phyloP scores from a whole-genome alignment of 2,329 filamentous ascomycete genomes.

The Dactylellina leptospora region DNA sequence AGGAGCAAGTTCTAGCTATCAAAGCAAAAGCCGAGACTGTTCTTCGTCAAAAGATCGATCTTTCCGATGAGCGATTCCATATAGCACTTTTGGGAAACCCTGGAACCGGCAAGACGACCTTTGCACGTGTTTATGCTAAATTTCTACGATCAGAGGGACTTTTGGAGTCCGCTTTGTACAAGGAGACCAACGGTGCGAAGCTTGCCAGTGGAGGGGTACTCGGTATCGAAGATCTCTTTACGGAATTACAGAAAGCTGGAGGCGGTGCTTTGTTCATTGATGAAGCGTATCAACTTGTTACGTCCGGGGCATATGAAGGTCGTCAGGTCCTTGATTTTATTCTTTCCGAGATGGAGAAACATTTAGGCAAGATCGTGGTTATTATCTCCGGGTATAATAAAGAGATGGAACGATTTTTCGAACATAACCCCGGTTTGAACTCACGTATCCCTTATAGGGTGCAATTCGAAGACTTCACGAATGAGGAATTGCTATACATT shows the following conservation, averaged over 20 bases:
- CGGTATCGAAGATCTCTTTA: conserved; percentile 67
- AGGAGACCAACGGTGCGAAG: conserved; percentile 74
- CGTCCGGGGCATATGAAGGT: conserved; percentile 68
- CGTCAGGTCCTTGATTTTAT: conserved; percentile 74
- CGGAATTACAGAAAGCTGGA: conserved; percentile 67
- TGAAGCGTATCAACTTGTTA: conserved; percentile 78
- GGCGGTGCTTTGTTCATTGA: conserved; percentile 81
- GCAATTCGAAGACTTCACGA: conserved; percentile 74
- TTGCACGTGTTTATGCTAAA: conserved; percentile 74
- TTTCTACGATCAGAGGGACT: conserved; percentile 71
- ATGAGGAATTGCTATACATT: conserved; percentile 72
- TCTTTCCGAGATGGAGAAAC: conserved; percentile 76
- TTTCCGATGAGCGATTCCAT: conserved; percentile 70
- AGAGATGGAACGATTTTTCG: conserved; percentile 79
- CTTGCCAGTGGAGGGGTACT: conserved; percentile 71
- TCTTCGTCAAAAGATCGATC: conserved; percentile 67
- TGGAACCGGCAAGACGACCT: conserved; percentile 78
- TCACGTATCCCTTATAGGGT: conserved; percentile 74
- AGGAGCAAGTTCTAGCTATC: conserved; percentile 69
- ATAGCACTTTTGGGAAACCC: conserved; percentile 75
- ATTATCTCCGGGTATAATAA: conserved; percentile 77
- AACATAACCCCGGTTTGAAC: conserved; percentile 75
- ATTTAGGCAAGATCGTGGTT: conserved; percentile 74
- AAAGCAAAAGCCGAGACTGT: conserved; percentile 71
- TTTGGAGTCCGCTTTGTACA: conserved; percentile 69